Conservation (phyloP, 73 alveolate genomes). For the Diophrys appendiculata region DNA sequence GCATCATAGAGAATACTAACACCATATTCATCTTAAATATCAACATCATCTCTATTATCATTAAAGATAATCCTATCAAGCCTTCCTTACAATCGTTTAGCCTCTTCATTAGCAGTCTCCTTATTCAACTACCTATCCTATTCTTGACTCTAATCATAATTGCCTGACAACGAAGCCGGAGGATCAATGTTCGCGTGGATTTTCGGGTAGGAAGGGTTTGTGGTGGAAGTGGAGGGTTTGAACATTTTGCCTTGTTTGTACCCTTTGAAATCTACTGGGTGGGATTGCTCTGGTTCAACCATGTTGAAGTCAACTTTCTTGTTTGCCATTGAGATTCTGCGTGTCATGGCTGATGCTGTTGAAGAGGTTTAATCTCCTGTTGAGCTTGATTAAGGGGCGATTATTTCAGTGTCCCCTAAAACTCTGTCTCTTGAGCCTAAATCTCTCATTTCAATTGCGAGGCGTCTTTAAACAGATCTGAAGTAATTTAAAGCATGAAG, state of each 20-base stretch:
- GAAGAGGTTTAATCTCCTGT: conserved; percentile 15
- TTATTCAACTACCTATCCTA: conserved; percentile 28
- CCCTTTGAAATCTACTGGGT: conserved; percentile 23
- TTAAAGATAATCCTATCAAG: conserved; percentile 25
- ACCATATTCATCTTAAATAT: conserved; percentile 58
- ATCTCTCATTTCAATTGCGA: conserved; percentile 60
- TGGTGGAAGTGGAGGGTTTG: conserved; percentile 33
- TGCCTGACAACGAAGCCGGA: conserved; percentile 11
- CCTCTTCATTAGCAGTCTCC: conserved; percentile 40
- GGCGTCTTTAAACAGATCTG: conserved; percentile 50
- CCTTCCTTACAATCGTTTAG: conserved; percentile 53
- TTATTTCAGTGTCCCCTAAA: conserved; percentile 16
- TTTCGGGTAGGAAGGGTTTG: conserved; percentile 53
- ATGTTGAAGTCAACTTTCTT: conserved; percentile 13
- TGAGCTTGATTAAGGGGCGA: conserved; percentile 20
- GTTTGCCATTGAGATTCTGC: conserved; percentile 22
- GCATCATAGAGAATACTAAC: conserved; percentile 52
- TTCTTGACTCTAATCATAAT: conserved; percentile 24
- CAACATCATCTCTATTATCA: conserved; percentile 19
- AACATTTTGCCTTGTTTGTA: conserved; percentile 46
- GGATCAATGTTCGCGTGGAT: conserved; percentile 45
- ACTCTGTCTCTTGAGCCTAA: conserved; percentile 49
- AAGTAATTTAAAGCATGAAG: conserved; percentile 57
- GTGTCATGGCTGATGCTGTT: conserved; percentile 8
- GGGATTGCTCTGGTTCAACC: conserved; percentile 28